Conservation (phyloP, 495 filamentous ascomycete species). For the Lophiotrema nucula region DNA sequence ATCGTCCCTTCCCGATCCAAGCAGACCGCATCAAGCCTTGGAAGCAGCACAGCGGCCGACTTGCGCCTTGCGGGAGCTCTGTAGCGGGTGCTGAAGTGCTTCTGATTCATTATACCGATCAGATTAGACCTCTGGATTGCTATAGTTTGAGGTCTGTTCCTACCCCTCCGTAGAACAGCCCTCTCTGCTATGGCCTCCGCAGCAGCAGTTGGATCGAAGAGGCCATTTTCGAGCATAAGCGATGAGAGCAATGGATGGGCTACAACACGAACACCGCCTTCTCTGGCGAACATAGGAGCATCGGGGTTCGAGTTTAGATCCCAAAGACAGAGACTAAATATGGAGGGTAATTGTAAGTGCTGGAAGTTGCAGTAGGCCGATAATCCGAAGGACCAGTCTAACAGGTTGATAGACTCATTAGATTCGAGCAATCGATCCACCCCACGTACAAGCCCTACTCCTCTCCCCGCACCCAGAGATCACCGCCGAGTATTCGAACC, state of each 20-base stretch:
- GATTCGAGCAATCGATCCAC: slow-evolving; percentile 10
- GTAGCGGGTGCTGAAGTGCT: too few relatives aligned
- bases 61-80: too few relatives aligned
- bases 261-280: background rate
- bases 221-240: slow-evolving; percentile 11
- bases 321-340: background rate
- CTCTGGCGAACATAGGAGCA: background rate
- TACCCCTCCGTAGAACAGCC: too few relatives aligned
- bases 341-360: slow-evolving; percentile 10
- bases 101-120: too few relatives aligned
- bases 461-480: background rate
- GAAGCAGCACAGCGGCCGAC: too few relatives aligned
- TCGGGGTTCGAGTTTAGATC: background rate
- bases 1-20: too few relatives aligned
- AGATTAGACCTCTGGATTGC: too few relatives aligned
- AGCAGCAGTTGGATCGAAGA: slow-evolving; percentile 22
- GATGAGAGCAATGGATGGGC: slow-evolving; percentile 4
- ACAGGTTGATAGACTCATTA: background rate
- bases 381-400: too few relatives aligned
- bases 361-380: background rate
- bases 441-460: slow-evolving; percentile 12
- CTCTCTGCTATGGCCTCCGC: too few relatives aligned
- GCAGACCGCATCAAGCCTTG: too few relatives aligned
- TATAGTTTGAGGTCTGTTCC: too few relatives aligned
- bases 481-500: slow-evolving; percentile 47